phyloP scores from a whole-genome alignment of 306 rosid genomes.

The Vigna mungo region DNA sequence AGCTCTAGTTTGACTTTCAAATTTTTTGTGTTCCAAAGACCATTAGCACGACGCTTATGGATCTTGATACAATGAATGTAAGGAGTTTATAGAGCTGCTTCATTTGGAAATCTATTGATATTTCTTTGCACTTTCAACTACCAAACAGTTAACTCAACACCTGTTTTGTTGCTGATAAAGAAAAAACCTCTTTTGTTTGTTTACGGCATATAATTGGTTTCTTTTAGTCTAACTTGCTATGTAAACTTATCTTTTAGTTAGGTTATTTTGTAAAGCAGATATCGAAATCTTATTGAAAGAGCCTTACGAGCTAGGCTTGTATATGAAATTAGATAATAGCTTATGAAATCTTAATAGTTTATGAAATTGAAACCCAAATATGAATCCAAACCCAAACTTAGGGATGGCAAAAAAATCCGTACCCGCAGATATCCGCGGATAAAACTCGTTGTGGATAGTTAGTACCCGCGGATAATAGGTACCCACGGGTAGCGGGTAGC shows the following conservation, averaged over 20 bases:
- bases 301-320: slow-evolving; percentile 93
- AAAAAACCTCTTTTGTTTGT: neutral
- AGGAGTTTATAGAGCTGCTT: slow-evolving; percentile 93
- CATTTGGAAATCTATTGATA: slow-evolving; percentile 91
- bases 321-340: slow-evolving; percentile 49
- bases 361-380: no score
- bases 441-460: no score
- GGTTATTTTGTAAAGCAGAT: slow-evolving; percentile 64
- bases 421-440: no score
- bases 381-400: slow-evolving; percentile 40
- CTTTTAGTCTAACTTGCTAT: slow-evolving; percentile 11
- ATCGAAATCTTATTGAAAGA: slow-evolving; percentile 91
- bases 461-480: no score
- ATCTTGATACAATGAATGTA: slow-evolving; percentile 79
- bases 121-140: slow-evolving; percentile 75
- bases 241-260: slow-evolving; percentile 24
- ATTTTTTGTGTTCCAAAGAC: slow-evolving; percentile 66
- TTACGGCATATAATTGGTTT: slow-evolving; percentile 14
- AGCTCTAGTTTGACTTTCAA: slow-evolving; percentile 27
- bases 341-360: no score
- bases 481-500: no score
- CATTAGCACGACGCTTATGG: slow-evolving; percentile 88
- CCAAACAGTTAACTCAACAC: slow-evolving; percentile 1
- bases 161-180: neutral
- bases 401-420: no score